These are phyloP conservation scores for Colletotrichum magnum DNA, from an alignment of 2,329 filamentous ascomycete species.

Conservation along the genomic window DNA sequence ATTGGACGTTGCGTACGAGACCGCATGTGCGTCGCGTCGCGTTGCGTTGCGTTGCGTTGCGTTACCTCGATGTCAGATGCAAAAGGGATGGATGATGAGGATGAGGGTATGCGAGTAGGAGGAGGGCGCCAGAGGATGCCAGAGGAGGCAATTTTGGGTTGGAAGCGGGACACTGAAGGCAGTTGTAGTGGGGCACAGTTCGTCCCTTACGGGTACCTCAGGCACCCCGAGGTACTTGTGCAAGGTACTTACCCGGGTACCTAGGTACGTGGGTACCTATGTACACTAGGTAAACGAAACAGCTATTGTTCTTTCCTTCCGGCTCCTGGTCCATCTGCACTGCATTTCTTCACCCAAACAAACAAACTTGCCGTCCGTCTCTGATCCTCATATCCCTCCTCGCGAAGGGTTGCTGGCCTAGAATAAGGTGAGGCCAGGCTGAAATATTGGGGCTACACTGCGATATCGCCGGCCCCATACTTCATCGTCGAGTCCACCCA, in stretches of 20 bases:
- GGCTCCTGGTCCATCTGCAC: neutral
- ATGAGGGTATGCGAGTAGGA: neutral
- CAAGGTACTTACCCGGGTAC: too few species aligned
- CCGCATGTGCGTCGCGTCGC: neutral
- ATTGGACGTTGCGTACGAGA: constrained; percentile 5
- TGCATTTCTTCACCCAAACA: neutral
- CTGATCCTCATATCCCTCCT: neutral
- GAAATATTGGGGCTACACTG: neutral
- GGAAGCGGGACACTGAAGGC: neutral
- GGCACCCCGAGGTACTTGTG: neutral
- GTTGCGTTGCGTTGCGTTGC: neutral
- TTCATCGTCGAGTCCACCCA: neutral
- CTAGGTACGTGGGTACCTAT: too few species aligned
- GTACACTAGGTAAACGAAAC: neutral
- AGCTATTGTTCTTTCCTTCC: neutral
- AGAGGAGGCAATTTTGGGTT: neutral
- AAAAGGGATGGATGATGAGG: neutral
- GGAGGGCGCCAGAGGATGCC: neutral
- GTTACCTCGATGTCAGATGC: neutral
- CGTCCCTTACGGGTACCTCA: neutral
- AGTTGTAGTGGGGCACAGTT: constrained; percentile 3
- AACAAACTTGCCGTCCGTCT: neutral
- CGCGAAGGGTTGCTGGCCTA: neutral
- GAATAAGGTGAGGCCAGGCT: neutral
- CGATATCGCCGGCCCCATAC: neutral